Evolutionary conservation across 495 filamentous ascomycete genomes (phyloP).

Genomic region (Daldinia grandis): DNA sequence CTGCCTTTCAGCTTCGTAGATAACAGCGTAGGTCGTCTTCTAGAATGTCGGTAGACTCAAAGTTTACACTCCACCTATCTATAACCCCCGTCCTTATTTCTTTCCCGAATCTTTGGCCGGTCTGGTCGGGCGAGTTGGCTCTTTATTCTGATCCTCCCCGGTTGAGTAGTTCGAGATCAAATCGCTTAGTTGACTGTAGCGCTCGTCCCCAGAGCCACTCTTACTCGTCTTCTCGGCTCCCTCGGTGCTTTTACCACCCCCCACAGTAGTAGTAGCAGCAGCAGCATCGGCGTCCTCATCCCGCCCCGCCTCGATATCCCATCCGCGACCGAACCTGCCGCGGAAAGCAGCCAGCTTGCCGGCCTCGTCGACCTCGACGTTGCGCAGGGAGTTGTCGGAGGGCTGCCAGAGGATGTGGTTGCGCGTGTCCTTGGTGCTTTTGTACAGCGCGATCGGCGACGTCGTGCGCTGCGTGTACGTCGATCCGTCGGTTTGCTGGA

Average conservation of each 20-base stretch:
- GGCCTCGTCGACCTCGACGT: slow-evolving; percentile 95
- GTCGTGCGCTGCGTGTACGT: slow-evolving; percentile 90
- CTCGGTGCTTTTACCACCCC: background rate
- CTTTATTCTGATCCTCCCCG: slow-evolving; percentile 34
- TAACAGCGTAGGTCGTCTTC: background rate
- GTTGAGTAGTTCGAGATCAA: slow-evolving; percentile 72
- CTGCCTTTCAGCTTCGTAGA: background rate
- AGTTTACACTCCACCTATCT: background rate
- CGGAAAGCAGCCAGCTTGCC: slow-evolving; percentile 88
- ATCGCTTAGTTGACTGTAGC: slow-evolving; percentile 68
- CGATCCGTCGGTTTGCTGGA: slow-evolving; percentile 91
- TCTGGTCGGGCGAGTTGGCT: background rate
- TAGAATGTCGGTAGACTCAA: background rate
- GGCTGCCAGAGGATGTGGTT: slow-evolving; percentile 95
- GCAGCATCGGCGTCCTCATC: slow-evolving; percentile 32
- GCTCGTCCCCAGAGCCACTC: background rate
- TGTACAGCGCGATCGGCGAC: slow-evolving; percentile 79
- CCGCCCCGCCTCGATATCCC: slow-evolving; percentile 67
- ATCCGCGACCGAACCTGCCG: slow-evolving; percentile 80
- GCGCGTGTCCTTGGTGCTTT: slow-evolving; percentile 80
- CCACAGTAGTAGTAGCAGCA: background rate
- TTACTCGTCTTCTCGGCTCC: background rate
- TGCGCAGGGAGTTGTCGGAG: slow-evolving; percentile 74
- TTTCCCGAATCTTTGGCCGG: background rate
- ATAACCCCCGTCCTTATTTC: slow-evolving; percentile 24